Evolutionary conservation across 148 eudicot species (phyloP), one percentile per base, ranked within the genome.

Genomic region (Arbutus unedo): DNA sequence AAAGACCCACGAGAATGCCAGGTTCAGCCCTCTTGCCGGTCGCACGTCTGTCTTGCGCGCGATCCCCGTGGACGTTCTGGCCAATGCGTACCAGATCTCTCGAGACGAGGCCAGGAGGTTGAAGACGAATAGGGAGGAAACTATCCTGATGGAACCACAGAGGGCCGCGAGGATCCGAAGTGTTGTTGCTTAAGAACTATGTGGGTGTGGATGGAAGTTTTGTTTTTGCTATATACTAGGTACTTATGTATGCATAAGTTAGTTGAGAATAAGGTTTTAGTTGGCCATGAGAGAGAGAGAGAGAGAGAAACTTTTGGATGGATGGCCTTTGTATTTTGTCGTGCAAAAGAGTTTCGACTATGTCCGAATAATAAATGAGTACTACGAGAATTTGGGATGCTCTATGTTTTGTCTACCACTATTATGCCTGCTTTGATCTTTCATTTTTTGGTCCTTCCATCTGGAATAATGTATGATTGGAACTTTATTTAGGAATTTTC

Each of bases 1-100:
- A 87, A 91, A 89, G 88, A 95, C 98, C 57, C 88, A 81, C 51
- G 96, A 87, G 21, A 88, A 91, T 21, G 91, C 97, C 18, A 88
- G 87, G 87, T 75, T 87, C 84, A 93, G 84, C 75, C 82, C 93
- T 21, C 79, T 95, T 3, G 91, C 89, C 0, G 97, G 97, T 3
- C 82, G 92, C 8, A 90, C 90, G 38, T 95, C 98, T 0, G 91
- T 89, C 47, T n/a, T 95, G 60, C 83, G 92, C 14, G 92, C 88
- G 72, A 49, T 93, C 83, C 98, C 98, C 0, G 78, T 79, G 3
- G 88, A 87, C 3, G 93, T 93, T 16, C 4, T 95, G 18, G 88
- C 91, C 15, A 93, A 87, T 81, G 83, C 88, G 16, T 91, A 89
- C 83, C 92, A 87, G 78, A 83, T 95, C 43, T 82, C 93, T 0